Base-by-base conservation (phyloP, 2,329 filamentous ascomycete species). In the Colletotrichum scovillei region DNA sequence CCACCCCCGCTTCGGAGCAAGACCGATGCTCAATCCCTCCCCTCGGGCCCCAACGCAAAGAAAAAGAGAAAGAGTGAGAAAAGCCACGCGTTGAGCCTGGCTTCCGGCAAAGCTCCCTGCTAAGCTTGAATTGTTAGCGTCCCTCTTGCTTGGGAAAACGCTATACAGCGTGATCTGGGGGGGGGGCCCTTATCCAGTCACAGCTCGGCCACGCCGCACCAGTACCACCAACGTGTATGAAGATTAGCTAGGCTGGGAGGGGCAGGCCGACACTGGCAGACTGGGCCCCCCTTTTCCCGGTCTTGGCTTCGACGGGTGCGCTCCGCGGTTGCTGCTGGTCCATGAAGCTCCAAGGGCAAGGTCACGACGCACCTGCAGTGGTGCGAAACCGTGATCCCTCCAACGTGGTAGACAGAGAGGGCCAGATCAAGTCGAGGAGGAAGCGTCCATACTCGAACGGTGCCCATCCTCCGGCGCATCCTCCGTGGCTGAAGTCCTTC, bases 71-170 rank as follows among this genome's bases (percentile, higher is more conserved):
- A 42, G 38, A 42, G 38, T 7, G 16, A 42, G 16, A 53, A n/a
- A 59, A 60, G 68, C 63, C 68, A 60, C 63, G 32, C 30, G 52
- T 28, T 53, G 52, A 38, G 58, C 66, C 66, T 64, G 55, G 38
- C 60, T 57, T 60, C 67, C 62, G 56, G 59, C 59, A 12, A 30
- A 14, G 12, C 32, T 57, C 35, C 52, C 30, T 57, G 67, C 67
- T 65, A 66, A 70, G 71, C 71, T 73, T 73, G 67, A 71, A 62
- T 57, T 63, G 28, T 60, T 73, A 66, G 71, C 71, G 71, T 73
- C 35, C 71, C 55, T 70, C 46, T 28, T 60, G 56, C 67, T 42
- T 52, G 70, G 60, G 32, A 65, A 46, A 12, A 46, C 7, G 60
- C 24, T 8, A 38, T 69, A 32, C 59, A 55, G 59, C 38, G 46